Evolutionary conservation across 1,139 yeast genomes (phyloP), one percentile per base, ranked within the genome.

Genomic region (Pichia sp.): DNA sequence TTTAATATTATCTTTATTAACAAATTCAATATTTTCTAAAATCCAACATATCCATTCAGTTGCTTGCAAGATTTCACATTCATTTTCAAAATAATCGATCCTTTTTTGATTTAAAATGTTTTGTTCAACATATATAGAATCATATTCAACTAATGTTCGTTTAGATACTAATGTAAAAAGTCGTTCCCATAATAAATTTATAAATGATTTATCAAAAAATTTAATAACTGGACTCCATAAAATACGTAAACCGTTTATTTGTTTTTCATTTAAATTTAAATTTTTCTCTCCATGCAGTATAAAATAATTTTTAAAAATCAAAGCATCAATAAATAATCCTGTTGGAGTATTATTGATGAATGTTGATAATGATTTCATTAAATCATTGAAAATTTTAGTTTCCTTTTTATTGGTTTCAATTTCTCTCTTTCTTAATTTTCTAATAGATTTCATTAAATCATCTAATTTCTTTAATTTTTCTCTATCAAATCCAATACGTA

Each of bases 371-470:
- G n/a, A n/a, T n/a, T n/a, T n/a, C n/a, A n/a, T n/a, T n/a, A n/a
- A n/a, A n/a, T 75, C 59, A 51, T 77, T 40, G 2, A 45, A 39
- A 40, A 7, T 26, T 2, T 9, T 24, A 22, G 22, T 12, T 2
- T 16, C 26, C 3, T 40, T 26, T 20, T 28, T 35, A 6, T 37
- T 40, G 24, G 32, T 39, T 24, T 45, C 40, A 4, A 48, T 33
- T 23, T 45, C 71, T 22, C 65, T 65, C 51, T 80, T 74, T 33
- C 85, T 62, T 22, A 76, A 58, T 49, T 59, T 63, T 52, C 64
- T 70, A 52, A 59, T 67, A 1, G 51, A 51, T 55, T 65, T 70
- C 48, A 65, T 57, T 16, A 26, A 46, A 54, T 59, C 10, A 41
- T 56, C 50, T 20, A 49, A 6, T 5, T 39, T 20, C 12, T 45